Conservation (phyloP, 2,329 filamentous ascomycete genomes). For the Claviceps digitariae region DNA sequence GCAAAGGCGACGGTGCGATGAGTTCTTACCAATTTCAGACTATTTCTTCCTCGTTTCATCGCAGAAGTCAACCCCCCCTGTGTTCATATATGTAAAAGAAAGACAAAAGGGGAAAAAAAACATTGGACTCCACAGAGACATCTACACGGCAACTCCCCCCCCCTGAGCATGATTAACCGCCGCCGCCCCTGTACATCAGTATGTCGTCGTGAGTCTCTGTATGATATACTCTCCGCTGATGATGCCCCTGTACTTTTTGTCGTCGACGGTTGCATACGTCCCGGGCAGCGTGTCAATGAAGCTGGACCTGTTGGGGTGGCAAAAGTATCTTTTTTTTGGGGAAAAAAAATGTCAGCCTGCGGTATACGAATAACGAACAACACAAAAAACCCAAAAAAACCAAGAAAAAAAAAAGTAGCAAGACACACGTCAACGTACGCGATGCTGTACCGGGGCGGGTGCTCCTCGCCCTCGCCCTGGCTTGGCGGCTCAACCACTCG, state of each 20-base stretch:
- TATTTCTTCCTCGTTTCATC: too few species aligned
- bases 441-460: slow-evolving; percentile 74
- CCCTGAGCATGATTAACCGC: too few species aligned
- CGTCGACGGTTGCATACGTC: slow-evolving; percentile 48
- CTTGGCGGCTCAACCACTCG: slow-evolving; percentile 75
- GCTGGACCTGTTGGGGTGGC: slow-evolving; percentile 68
- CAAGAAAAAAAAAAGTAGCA: neutral
- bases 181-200: too few species aligned
- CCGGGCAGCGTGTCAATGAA: slow-evolving; percentile 71
- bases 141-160: too few species aligned
- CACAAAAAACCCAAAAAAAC: neutral
- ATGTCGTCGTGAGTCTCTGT: slow-evolving; percentile 63
- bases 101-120: too few species aligned
- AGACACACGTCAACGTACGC: slow-evolving; percentile 51
- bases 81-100: too few species aligned
- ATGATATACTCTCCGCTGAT: slow-evolving; percentile 72
- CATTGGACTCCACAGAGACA: too few species aligned
- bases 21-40: too few species aligned
- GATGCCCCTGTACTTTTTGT: slow-evolving; percentile 69
- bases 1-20: too few species aligned
- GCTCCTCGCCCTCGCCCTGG: slow-evolving; percentile 36
- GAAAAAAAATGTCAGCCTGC: neutral
- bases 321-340: slow-evolving; percentile 51
- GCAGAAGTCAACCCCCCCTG: too few species aligned
- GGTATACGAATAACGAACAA: too few species aligned